Evolutionary conservation across 108 stramenopile species (phyloP).

Genomic region (Discostella pseudostelligera): DNA sequence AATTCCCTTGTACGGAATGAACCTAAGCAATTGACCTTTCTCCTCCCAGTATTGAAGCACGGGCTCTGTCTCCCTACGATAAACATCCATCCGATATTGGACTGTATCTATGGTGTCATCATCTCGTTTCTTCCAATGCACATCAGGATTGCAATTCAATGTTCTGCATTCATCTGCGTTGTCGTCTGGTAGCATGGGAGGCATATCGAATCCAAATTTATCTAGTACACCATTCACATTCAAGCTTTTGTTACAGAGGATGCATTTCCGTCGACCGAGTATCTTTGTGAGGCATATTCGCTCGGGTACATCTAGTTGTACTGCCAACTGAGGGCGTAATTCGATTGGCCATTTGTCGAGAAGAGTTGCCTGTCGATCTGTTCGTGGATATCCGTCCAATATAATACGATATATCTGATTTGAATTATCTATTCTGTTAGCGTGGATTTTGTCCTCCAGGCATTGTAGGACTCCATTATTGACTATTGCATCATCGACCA

Average conservation of each 20-base stretch:
- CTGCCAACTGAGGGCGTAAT: slow-evolving; percentile 41
- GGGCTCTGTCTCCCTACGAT: slow-evolving; percentile 62
- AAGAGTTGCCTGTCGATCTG: slow-evolving; percentile 50
- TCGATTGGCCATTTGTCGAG: slow-evolving; percentile 55
- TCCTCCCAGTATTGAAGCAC: slow-evolving; percentile 58
- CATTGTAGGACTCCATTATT: slow-evolving; percentile 46
- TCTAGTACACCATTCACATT: slow-evolving; percentile 65
- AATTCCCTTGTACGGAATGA: slow-evolving; percentile 64
- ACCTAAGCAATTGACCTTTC: slow-evolving; percentile 37
- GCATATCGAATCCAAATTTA: slow-evolving; percentile 59
- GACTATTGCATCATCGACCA: slow-evolving; percentile 63
- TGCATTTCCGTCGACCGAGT: slow-evolving; percentile 70
- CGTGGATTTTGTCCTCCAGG: slow-evolving; percentile 22
- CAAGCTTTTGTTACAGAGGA: slow-evolving; percentile 53
- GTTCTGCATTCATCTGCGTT: slow-evolving; percentile 23
- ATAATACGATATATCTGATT: slow-evolving; percentile 19
- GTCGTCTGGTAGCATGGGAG: slow-evolving; percentile 54
- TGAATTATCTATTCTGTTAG: not conserved
- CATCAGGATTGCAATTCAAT: slow-evolving; percentile 33
- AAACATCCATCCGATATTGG: slow-evolving; percentile 50
- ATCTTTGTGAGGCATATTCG: slow-evolving; percentile 67
- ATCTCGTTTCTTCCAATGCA: slow-evolving; percentile 54
- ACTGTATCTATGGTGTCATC: slow-evolving; percentile 69
- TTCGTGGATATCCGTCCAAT: slow-evolving; percentile 84
- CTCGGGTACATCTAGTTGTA: slow-evolving; percentile 75